Evolutionary conservation across 2,329 filamentous ascomycete species (phyloP).

Genomic region (Apiospora hydei): DNA sequence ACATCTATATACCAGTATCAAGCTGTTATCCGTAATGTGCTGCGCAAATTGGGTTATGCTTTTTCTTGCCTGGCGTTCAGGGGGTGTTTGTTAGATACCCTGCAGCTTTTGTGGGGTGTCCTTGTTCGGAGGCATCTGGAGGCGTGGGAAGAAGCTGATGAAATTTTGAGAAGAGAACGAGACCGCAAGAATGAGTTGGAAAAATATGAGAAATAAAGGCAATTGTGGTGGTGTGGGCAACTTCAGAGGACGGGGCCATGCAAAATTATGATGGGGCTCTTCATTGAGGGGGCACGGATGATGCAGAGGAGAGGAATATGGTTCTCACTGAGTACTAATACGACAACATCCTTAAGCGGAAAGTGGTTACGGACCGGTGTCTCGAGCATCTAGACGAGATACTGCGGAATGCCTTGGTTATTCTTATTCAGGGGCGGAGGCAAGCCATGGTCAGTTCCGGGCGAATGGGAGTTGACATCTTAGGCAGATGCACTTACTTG

Average conservation of each 20-base stretch:
- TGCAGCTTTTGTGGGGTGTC: conserved; percentile 23
- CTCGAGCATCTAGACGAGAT: background rate
- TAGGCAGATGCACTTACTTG: background rate
- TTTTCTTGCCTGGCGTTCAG: conserved; percentile 24
- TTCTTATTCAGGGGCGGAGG: conserved; percentile 2
- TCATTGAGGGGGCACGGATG: background rate
- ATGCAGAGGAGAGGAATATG: background rate
- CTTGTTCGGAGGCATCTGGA: conserved; percentile 16
- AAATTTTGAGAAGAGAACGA: background rate
- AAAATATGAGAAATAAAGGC: background rate
- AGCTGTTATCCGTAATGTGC: conserved; percentile 17
- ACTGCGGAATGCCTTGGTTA: background rate
- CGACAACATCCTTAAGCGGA: background rate
- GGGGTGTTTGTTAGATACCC: conserved; percentile 20
- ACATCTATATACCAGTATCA: conserved; percentile 13
- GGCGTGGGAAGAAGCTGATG: conserved; percentile 6
- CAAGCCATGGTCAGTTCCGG: background rate
- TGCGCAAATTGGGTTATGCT: conserved; percentile 9
- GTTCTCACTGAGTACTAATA: background rate
- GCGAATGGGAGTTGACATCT: background rate
- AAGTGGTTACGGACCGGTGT: background rate
- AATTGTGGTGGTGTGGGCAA: background rate
- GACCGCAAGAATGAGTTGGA: conserved; percentile 12
- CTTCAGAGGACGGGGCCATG: background rate
- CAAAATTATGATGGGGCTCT: background rate